These are phyloP conservation scores for Ulota crispa DNA, from an alignment of 225 moss, liverwort and hornwort species.

Conservation along the genomic window DNA sequence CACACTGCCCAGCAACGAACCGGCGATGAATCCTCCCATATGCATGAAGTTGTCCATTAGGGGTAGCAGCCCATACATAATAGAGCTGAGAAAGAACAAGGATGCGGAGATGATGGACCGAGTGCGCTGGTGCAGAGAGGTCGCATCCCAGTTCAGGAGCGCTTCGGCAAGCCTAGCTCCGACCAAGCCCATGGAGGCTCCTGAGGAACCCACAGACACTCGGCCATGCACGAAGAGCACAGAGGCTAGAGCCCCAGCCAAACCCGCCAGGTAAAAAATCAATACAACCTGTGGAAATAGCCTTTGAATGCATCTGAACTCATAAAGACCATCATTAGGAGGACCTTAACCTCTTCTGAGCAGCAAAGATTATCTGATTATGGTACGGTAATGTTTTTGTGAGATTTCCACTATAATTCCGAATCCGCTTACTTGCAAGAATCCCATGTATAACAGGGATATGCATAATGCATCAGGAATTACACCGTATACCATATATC, in stretches of 20 bases:
- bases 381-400: neutral
- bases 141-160: conserved; percentile 70
- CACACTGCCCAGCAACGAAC: conserved; percentile 67
- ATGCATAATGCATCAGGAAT: too few relatives aligned
- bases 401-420: neutral
- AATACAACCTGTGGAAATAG: conserved; percentile 55
- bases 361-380: conserved; percentile 1
- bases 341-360: conserved; percentile 24
- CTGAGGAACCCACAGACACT: conserved; percentile 82
- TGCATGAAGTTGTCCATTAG: conserved; percentile 89
- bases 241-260: conserved; percentile 74
- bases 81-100: conserved; percentile 41
- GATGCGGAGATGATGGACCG: conserved; percentile 47
- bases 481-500: neutral
- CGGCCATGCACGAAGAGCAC: conserved; percentile 67
- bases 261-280: conserved; percentile 64
- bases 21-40: conserved; percentile 62
- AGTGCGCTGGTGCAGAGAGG: conserved; percentile 41
- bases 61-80: conserved; percentile 73
- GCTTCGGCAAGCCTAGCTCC: conserved; percentile 74
- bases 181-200: conserved; percentile 76
- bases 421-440: neutral
- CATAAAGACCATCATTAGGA: conserved; percentile 29
- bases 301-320: conserved; percentile 47
- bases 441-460: neutral